Evolutionary conservation across 331 rosid genomes (phyloP), one percentile per base, ranked within the genome.

Genomic region (Cucumis variabilis): DNA sequence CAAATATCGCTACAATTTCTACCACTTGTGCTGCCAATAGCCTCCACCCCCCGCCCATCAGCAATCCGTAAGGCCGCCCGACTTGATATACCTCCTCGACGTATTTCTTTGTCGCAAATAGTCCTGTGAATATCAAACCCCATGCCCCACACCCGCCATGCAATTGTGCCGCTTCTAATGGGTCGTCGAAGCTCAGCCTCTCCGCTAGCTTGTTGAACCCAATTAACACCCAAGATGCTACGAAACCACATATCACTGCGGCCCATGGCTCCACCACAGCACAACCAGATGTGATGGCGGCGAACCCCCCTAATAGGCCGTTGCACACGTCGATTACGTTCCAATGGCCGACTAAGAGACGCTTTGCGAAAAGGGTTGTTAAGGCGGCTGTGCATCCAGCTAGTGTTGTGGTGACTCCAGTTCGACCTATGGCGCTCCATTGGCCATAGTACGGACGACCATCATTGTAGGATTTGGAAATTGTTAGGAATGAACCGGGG

Each of bases 81-180:
- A 28, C 15, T 21, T 13, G 7, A 73, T 96, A 96, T 27, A 91
- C 92, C 84, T 96, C 93, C 0, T 15, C 82, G 79, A 96, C 96
- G 58, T 91, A 96, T 8, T n/a, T 63, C 65, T 82, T 1, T 23
- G 86, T 90, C 0, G 98, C 97, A 9, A 96, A 93, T 77, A 96
- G 23, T 1, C 97, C 98, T 0, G 98, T 96, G 88, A 94, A 96
- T 55, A 96, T 13, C 6, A 96, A 30, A 0, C 99, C 99, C 98
- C 97, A 94, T 68, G 94, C 93, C 8, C 99, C 98, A 13, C 99
- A 96, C 25, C 98, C 98, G 0, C 97, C 98, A 85, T 96, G 99
- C 1, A 96, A 90, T 24, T 96, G 97, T 12, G 97, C 94, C 12
- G 97, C 99, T 88, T 96, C 99, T 3, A 96, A 48, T 0, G 98